Evolutionary conservation across 2,329 filamentous ascomycete genomes (phyloP), one percentile per base, ranked within the genome.

Genomic region (Grosmannia penicillata): DNA sequence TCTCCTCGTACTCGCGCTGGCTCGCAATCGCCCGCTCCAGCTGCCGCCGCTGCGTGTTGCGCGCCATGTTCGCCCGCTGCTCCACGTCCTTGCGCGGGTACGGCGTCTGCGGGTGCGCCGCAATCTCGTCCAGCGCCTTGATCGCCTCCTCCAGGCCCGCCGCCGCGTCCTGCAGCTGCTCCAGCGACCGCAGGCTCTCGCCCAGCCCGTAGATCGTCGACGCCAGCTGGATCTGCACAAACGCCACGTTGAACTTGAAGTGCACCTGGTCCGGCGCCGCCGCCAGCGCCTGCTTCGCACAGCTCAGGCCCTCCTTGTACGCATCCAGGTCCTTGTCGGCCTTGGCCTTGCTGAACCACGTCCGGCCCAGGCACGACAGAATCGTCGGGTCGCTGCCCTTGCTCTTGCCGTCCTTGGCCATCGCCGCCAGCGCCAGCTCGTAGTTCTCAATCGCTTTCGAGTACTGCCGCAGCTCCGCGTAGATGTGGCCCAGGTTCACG

Each of bases 161-260:
- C 1, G 78, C 75, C 1, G 89, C 87, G 38, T 79, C 73, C 53
- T 93, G 72, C 8, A 98, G 75, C 51, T 96, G 86, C 43, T 72
- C 70, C 4, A 89, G 67, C 0, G 81, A 82, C 36, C 86, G 78
- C 53, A 87, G 77, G 6, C 73, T 72, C 54, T 95, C 84, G 6
- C 73, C 67, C 38, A 94, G 65, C 26, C 65, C 68, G 57, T 85
- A 79, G 39, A 95, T 76, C 23, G 82, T 74, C 33, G 81, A 80
- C 17, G 89, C 89, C 39, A 96, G 77, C 56, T 95, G 87, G 45
- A 94, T 93, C 54, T 96, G 91, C 22, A 96, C 84, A 53, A 95
- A 98, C 1, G 91, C 91, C 22, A 98, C 83, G 52, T 98, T 98
- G 70, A 98, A 98, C 56, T 91, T 85, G 57, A 91, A 84, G 58